These are phyloP conservation scores for Laetiporus sulphureus DNA, from an alignment of 1,284 basidiomycete species.

Conservation along the genomic window DNA sequence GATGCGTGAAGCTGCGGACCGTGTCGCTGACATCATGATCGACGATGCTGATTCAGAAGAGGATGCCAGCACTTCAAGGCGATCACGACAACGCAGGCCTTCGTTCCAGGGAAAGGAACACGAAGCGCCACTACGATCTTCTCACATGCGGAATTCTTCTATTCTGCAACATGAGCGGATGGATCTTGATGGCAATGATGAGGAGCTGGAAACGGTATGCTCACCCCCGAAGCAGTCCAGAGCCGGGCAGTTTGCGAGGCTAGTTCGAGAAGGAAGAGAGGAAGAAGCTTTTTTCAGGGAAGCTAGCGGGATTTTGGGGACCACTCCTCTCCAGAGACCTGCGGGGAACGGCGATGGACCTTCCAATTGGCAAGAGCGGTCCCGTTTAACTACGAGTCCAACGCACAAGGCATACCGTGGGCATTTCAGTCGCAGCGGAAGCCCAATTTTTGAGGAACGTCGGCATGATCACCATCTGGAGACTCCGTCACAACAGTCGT, in stretches of 20 bases:
- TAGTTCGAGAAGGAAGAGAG: slow-evolving; percentile 7
- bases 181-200: background rate
- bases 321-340: slow-evolving; percentile 1
- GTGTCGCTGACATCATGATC: slow-evolving; percentile 5
- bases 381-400: too few relatives aligned
- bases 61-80: background rate
- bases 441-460: too few relatives aligned
- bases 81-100: background rate
- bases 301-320: background rate
- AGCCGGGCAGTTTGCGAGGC: slow-evolving; percentile 11
- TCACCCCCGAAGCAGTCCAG: slow-evolving; percentile 17
- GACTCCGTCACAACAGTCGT: too few relatives aligned
- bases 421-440: too few relatives aligned
- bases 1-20: slow-evolving; percentile 15
- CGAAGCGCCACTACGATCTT: slow-evolving; percentile 1
- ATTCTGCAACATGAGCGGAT: background rate
- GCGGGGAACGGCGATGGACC: too few relatives aligned
- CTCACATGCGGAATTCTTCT: background rate
- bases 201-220: slow-evolving; percentile 5
- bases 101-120: background rate
- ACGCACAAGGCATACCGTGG: too few relatives aligned
- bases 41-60: slow-evolving; percentile 2
- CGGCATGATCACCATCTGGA: too few relatives aligned
- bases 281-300: slow-evolving; percentile 1
- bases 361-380: too few relatives aligned